Percentiles rank a stretch among this genome's conserved stretches.
These are phyloP conservation scores for Phtheirospermum japonicum DNA, from an alignment of 257 asterid genomes.

Conservation along the genomic window DNA sequence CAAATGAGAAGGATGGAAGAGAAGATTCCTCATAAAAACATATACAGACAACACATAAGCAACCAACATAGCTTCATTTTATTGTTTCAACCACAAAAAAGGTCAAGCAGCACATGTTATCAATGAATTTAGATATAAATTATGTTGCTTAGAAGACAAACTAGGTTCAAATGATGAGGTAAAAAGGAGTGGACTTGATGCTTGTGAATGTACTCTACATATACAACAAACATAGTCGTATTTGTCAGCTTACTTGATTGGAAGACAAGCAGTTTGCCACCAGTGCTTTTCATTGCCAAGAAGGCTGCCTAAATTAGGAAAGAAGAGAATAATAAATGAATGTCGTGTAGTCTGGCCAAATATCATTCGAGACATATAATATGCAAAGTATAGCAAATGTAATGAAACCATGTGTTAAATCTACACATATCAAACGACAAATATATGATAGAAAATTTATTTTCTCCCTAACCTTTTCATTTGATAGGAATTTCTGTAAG, in stretches of 20 bases:
- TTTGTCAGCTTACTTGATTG: conserved; percentile 69
- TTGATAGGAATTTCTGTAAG: no score
- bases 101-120: no score
- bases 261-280: conserved; percentile 96
- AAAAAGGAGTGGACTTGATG: conserved; percentile 4
- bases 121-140: not conserved
- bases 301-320: conserved; percentile 74
- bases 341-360: conserved; percentile 8
- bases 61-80: not conserved
- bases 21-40: not conserved
- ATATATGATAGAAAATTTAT: no score
- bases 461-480: no score
- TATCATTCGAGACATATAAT: conserved; percentile 16
- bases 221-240: conserved; percentile 3
- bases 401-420: not conserved
- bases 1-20: not conserved
- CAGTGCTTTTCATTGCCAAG: conserved; percentile 92
- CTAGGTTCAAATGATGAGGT: conserved; percentile 7
- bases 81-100: not conserved
- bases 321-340: conserved; percentile 10
- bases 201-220: not conserved
- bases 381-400: conserved; percentile 19
- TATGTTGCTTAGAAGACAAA: not conserved
- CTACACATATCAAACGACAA: not conserved
- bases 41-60: not conserved